A percentile compares a stretch with the other conserved stretches of the same genome.
Conservation (phyloP, 2,329 filamentous ascomycete genomes). For the Fusarium oligoseptatum region DNA sequence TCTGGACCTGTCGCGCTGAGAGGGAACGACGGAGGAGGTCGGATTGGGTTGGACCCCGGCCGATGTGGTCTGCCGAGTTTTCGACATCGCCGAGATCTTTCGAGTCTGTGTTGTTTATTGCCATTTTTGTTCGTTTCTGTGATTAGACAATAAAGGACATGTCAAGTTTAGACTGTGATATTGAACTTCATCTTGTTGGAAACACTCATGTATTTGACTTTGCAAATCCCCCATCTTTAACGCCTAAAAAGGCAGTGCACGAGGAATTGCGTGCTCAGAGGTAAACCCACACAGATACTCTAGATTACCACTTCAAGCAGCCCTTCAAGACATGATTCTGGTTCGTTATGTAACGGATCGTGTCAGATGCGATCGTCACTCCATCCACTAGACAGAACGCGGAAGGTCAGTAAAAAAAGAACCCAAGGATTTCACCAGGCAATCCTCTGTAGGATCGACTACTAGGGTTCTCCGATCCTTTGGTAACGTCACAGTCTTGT, state of each 20-base stretch:
- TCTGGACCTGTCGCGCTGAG: conserved; percentile 73
- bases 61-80: conserved; percentile 10
- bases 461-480: neutral
- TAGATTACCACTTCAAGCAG: conserved; percentile 27
- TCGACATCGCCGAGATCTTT: conserved; percentile 42
- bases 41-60: conserved; percentile 43
- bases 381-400: conserved; percentile 22
- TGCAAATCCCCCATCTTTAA: neutral
- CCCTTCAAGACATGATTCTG: conserved; percentile 3
- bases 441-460: neutral
- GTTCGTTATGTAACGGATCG: conserved; percentile 12
- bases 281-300: conserved; percentile 31
- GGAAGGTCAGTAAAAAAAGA: conserved; percentile 17
- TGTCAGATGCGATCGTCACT: conserved; percentile 20
- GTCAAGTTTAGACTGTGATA: neutral
- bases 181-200: neutral
- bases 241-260: conserved; percentile 27
- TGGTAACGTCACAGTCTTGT: neutral
- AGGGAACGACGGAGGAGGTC: conserved; percentile 68
- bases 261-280: conserved; percentile 47
- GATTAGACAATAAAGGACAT: neutral
- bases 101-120: conserved; percentile 16
- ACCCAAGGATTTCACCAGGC: too few relatives aligned
- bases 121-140: neutral
- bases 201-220: conserved; percentile 17